Evolutionary conservation across 2,329 filamentous ascomycete species (phyloP), one percentile per base, ranked within the genome.

Genomic region (Exserohilum rostratum): DNA sequence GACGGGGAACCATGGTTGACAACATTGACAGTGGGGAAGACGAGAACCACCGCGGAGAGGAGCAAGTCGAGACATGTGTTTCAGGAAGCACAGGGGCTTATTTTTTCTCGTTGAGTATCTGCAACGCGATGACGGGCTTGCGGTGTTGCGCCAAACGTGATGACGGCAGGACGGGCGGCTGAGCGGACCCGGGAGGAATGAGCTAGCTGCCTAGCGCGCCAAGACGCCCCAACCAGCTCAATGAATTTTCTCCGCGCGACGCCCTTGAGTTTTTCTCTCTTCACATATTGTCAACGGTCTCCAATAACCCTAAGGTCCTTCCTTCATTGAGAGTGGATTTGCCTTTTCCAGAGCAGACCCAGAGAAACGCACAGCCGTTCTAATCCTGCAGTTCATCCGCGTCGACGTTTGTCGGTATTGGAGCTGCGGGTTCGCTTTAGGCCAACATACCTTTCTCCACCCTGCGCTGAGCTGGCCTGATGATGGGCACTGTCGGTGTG

Each of bases 351-450:
- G 64, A 62, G 65, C 58, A 68, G 65, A 74, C 72, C 72, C 55
- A 75, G 71, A 75, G 44, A 37, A 66, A 74, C 47, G 65, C 65
- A 69, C 53, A 67, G 71, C 72, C 68, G 62, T 74, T 75, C 71
- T 75, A 75, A 75, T 75, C 68, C 72, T 74, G 69, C 69, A 66
- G 67, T 60, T 74, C 63, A 61, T 48, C 55, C 64, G 57, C 70
- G 70, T 68, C 66, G 70, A 68, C 68, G 64, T 62, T 44, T 58
- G 70, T 68, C 61, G 64, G 61, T 70, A 64, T 74, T 58, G 69
- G 71, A 67, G 66, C 66, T 69, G 60, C 62, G 68, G 72, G 67
- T 75, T 75, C 72, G 72, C 72, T 75, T 75, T 74, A 73, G 69
- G 72, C 71, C 69, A 62, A 75, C 71, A 75, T 71, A 48, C 43